These are phyloP conservation scores for Dipodascus geniculatus DNA, from an alignment of 805 yeast genomes.

Conservation along the genomic window DNA sequence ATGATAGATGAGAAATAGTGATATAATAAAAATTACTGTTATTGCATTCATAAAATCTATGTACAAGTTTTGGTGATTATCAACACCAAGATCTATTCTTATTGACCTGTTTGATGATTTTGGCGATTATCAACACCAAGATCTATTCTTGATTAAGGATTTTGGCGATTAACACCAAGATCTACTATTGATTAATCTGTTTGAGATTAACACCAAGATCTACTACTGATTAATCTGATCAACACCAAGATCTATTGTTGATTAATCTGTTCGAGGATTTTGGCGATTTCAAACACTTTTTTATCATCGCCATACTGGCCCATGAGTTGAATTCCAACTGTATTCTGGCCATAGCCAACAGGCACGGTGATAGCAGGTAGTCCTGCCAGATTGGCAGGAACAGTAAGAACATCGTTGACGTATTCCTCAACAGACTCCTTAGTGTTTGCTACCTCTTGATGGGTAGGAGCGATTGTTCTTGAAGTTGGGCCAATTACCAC, in stretches of 20 bases:
- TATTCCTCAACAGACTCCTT: constrained; percentile 47
- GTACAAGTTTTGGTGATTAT: not conserved
- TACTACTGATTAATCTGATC: too few species aligned
- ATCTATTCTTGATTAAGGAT: too few species aligned
- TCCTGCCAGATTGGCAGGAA: constrained; percentile 88
- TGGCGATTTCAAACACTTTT: constrained; percentile 38
- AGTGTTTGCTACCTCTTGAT: constrained; percentile 31
- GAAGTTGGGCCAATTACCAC: constrained; percentile 67
- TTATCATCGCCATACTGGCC: constrained; percentile 82
- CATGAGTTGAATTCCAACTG: constrained; percentile 65
- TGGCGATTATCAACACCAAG: too few species aligned
- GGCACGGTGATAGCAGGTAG: constrained; percentile 81
- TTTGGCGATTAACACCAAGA: too few species aligned
- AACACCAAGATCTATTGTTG: too few species aligned
- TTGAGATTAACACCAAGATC: not conserved
- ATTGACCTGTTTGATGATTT: not conserved
- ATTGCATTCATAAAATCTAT: not conserved
- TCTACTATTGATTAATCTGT: not conserved
- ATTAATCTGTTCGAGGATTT: constrained; percentile 8
- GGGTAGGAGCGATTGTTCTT: constrained; percentile 40
- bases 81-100: not conserved
- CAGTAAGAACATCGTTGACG: constrained; percentile 72
- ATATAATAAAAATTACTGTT: not conserved
- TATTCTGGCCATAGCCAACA: constrained; percentile 26
- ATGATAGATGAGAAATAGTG: not conserved